These are phyloP conservation scores for Atkinsonella hypoxylon DNA, from an alignment of 2,329 filamentous ascomycete species.

Conservation along the genomic window DNA sequence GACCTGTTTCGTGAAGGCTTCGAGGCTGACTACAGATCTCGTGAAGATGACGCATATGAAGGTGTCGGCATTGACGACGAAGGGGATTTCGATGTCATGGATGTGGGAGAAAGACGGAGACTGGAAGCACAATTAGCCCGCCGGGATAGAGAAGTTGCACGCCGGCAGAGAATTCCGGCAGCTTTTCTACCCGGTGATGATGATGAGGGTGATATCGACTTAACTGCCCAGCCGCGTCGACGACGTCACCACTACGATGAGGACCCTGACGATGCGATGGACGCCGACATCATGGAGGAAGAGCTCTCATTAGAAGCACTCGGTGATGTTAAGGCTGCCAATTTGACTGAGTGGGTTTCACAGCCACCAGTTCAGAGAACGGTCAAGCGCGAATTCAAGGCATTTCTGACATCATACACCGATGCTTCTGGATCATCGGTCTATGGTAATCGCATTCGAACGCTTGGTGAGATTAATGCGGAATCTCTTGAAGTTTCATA, in stretches of 20 bases:
- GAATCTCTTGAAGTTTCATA: slow-evolving; percentile 96
- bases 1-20: slow-evolving; percentile 67
- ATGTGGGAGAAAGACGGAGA: slow-evolving; percentile 51
- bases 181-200: slow-evolving; percentile 73
- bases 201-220: slow-evolving; percentile 71
- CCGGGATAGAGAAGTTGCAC: slow-evolving; percentile 59
- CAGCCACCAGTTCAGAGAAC: slow-evolving; percentile 82
- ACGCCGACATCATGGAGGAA: slow-evolving; percentile 87
- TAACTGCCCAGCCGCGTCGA: slow-evolving; percentile 74
- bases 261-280: slow-evolving; percentile 84
- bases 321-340: slow-evolving; percentile 85
- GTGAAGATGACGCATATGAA: slow-evolving; percentile 58
- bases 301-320: slow-evolving; percentile 87
- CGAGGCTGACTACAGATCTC: slow-evolving; percentile 56
- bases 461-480: slow-evolving; percentile 92
- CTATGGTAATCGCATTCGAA: slow-evolving; percentile 87
- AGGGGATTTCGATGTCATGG: slow-evolving; percentile 59
- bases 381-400: slow-evolving; percentile 93
- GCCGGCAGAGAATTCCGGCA: slow-evolving; percentile 53
- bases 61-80: slow-evolving; percentile 66
- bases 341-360: slow-evolving; percentile 89
- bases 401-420: slow-evolving; percentile 91
- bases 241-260: slow-evolving; percentile 89
- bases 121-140: slow-evolving; percentile 64
- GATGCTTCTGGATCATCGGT: slow-evolving; percentile 83